phyloP scores from a whole-genome alignment of 1,139 yeast genomes.

The Suhomyces choctaworum region DNA sequence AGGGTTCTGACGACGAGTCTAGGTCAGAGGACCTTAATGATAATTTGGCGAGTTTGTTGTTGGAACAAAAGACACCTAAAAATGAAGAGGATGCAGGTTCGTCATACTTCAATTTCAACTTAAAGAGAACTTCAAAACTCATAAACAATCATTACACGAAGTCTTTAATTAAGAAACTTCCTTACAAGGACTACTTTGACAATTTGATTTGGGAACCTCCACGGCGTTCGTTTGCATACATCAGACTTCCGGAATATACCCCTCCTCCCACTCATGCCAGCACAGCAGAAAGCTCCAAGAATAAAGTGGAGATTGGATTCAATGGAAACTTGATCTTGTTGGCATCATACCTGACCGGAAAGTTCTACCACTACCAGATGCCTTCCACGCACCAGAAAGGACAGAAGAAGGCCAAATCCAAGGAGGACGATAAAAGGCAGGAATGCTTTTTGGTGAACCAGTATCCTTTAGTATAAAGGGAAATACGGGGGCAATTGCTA shows the following conservation, averaged over 20 bases:
- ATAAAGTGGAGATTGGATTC: conserved; percentile 42
- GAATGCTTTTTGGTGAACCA: conserved; percentile 35
- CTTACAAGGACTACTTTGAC: conserved; percentile 44
- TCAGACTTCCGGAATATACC: conserved; percentile 38
- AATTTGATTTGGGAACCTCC: conserved; percentile 50
- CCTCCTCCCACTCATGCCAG: conserved; percentile 17
- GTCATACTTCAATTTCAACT: conserved; percentile 21
- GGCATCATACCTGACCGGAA: conserved; percentile 43
- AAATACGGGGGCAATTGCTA: too few relatives aligned
- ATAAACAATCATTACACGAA: conserved; percentile 41
- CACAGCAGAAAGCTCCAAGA: conserved; percentile 9
- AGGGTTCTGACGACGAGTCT: conserved; percentile 12
- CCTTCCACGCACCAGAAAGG: conserved; percentile 18
- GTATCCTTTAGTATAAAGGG: conserved; percentile 17
- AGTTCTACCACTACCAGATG: conserved; percentile 42
- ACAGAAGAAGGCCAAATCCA: conserved; percentile 8
- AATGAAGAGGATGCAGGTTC: conserved; percentile 17
- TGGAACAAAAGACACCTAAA: conserved; percentile 28
- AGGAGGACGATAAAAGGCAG: conserved; percentile 25
- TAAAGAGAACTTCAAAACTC: conserved; percentile 22
- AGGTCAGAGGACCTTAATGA: conserved; percentile 43
- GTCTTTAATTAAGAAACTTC: conserved; percentile 40
- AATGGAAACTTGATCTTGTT: conserved; percentile 34
- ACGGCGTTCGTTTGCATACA: conserved; percentile 44
- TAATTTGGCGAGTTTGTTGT: conserved; percentile 42